Evolutionary conservation across 257 asterid genomes (phyloP).

Genomic region (Anisodus tanguticus): DNA sequence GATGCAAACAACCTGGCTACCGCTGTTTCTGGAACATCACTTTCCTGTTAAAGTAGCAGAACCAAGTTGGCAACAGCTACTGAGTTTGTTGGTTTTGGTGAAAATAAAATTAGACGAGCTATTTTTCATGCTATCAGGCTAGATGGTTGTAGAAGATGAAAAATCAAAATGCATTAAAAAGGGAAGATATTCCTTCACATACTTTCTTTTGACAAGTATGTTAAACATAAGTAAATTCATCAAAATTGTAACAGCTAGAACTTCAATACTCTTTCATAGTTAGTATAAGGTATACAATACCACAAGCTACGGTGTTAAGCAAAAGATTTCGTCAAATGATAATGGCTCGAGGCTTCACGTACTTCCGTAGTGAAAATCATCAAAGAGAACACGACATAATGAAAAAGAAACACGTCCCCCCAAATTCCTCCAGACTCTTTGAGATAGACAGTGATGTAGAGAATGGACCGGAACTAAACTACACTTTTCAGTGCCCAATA

Average conservation of each 20-base stretch:
- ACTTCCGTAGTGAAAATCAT: neutral
- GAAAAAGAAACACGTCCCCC: neutral
- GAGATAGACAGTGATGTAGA: conserved; percentile 7
- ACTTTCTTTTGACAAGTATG: neutral
- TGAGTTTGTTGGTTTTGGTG: neutral
- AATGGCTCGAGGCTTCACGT: neutral
- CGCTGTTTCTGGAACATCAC: conserved; percentile 81
- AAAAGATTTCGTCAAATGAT: conserved; percentile 23
- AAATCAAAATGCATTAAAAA: neutral
- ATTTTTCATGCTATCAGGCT: neutral
- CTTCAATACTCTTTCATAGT: conserved; percentile 2
- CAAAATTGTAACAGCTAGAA: neutral
- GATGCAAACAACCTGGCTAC: conserved; percentile 85
- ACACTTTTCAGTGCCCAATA: neutral
- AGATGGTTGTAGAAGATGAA: neutral
- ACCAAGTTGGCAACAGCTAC: conserved; percentile 9
- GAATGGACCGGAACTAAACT: neutral
- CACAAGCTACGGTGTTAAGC: neutral
- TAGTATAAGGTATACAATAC: conserved; percentile 14
- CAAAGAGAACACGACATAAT: neutral
- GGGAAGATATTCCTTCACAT: neutral
- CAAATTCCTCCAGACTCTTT: neutral
- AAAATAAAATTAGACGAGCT: neutral
- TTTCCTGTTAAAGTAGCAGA: conserved; percentile 56
- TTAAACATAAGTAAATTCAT: neutral